Evolutionary conservation across 169 alveolate genomes (phyloP).

Genomic region (Plasmodium chabaudi): DNA sequence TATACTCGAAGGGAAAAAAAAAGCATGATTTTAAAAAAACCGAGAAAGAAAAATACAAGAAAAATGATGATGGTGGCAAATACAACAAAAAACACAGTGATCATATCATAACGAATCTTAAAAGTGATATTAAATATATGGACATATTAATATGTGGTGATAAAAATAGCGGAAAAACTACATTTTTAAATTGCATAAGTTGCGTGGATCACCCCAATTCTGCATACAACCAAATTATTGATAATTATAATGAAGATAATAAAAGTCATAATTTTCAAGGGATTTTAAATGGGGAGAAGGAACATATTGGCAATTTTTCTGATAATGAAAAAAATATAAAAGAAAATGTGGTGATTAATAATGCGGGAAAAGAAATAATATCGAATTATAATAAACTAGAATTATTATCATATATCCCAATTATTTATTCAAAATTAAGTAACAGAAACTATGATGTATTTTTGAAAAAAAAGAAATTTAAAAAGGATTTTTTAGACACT

Average conservation of each 20-base stretch:
- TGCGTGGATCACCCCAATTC: conserved; percentile 16
- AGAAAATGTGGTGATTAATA: conserved; percentile 12
- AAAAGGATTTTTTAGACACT: conserved; percentile 50
- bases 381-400: conserved; percentile 52
- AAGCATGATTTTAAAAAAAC: background rate
- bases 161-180: conserved; percentile 67
- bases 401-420: conserved; percentile 55
- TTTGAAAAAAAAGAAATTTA: conserved; percentile 16
- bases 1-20: conserved; percentile 6
- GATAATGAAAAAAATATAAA: background rate
- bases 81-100: conserved; percentile 2
- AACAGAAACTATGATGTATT: conserved; percentile 62
- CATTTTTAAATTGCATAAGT: conserved; percentile 62
- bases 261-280: background rate
- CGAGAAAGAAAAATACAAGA: background rate
- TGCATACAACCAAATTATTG: background rate
- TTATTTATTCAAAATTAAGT: conserved; percentile 46
- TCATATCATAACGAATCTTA: conserved; percentile 11
- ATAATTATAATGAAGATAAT: background rate
- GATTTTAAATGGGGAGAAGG: background rate
- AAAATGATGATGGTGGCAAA: background rate
- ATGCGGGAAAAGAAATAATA: conserved; percentile 15
- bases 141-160: conserved; percentile 72
- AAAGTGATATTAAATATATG: conserved; percentile 46
- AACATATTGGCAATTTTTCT: background rate